Evolutionary conservation across 805 yeast genomes (phyloP).

Genomic region (Metschnikowia similis): DNA sequence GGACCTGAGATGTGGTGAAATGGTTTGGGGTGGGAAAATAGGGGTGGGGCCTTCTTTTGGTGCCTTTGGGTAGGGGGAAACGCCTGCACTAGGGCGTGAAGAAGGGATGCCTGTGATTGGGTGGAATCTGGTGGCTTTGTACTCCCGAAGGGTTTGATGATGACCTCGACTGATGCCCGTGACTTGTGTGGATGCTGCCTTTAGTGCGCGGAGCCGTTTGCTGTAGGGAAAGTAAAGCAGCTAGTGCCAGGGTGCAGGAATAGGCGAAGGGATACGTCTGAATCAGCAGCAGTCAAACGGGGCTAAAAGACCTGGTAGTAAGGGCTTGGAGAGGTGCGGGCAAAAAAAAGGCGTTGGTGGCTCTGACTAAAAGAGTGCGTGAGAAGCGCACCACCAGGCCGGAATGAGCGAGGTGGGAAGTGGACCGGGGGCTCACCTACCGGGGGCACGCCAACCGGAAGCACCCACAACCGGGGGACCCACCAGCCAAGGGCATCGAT

Average conservation of each 20-base stretch:
- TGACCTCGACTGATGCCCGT: too few relatives aligned
- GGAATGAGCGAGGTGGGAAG: not conserved
- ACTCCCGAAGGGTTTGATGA: too few relatives aligned
- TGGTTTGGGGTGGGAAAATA: too few relatives aligned
- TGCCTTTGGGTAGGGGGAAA: too few relatives aligned
- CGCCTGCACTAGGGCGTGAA: too few relatives aligned
- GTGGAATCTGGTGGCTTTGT: too few relatives aligned
- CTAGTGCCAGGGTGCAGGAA: not conserved
- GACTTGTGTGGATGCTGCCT: too few relatives aligned
- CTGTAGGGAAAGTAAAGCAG: not conserved
- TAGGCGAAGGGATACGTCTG: not conserved
- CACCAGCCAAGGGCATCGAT: not conserved
- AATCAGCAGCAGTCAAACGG: not conserved
- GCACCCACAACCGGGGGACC: not conserved
- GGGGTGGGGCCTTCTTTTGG: too few relatives aligned
- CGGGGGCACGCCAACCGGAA: not conserved
- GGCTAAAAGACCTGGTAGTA: not conserved
- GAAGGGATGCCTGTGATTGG: too few relatives aligned
- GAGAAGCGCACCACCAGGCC: not conserved
- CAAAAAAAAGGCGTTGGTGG: slow-evolving; percentile 2
- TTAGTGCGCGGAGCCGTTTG: too few relatives aligned
- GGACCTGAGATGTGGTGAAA: too few relatives aligned
- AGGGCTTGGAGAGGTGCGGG: not conserved
- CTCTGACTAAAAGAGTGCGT: not conserved
- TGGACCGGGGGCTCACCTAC: not conserved